Base-by-base conservation (phyloP, 106 monocot species). In the Dendrobium huoshanense region DNA sequence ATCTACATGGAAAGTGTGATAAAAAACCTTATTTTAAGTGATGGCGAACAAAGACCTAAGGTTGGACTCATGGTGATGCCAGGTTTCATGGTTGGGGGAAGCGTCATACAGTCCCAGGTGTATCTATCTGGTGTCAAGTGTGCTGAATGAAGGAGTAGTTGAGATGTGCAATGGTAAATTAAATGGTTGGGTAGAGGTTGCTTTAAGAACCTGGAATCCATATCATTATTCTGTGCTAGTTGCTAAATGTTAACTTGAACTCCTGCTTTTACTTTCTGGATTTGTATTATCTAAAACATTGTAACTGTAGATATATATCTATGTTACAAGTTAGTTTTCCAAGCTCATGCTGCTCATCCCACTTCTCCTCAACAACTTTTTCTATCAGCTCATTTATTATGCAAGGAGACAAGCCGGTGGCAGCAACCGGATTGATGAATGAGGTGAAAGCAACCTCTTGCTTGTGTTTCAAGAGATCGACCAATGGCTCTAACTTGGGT, bases 61-160 rank as follows among this genome's bases (percentile, higher is more conserved):
- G 94, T 94, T 58, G 96, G 87, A 31, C 83, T 96, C 33, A 96
- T 90, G 56, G 90, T 96, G 44, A 87, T 88, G 72, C 96, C 96
- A 0, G 96, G 96, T 40, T 94, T 92, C 76, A 80, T 84, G 84
- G 86, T 90, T 31, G 87, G 88, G 7, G 81, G 77, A 7, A 79
- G 81, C 11, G 31, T 91, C 1, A 43, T 91, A 20, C 80, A 64
- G 16, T 89, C 89, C 67, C 86, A 79, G 79, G 93, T 96, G 68
- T 96, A 96, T 85, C 86, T 89, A 27, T 84, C 79, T 41, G 75
- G 72, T 16, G 33, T 65, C 49, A 64, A 54, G 43, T 83, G 19
- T 78, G 22, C 79, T 44, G 83, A 83, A 20, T 79, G 78, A 83
- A 33, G 10, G 25, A 74, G 74, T 43, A 51, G 15, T 13, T 51